These are phyloP conservation scores for Leishmania major DNA, from an alignment of 208 protist species.

Conservation along the genomic window DNA sequence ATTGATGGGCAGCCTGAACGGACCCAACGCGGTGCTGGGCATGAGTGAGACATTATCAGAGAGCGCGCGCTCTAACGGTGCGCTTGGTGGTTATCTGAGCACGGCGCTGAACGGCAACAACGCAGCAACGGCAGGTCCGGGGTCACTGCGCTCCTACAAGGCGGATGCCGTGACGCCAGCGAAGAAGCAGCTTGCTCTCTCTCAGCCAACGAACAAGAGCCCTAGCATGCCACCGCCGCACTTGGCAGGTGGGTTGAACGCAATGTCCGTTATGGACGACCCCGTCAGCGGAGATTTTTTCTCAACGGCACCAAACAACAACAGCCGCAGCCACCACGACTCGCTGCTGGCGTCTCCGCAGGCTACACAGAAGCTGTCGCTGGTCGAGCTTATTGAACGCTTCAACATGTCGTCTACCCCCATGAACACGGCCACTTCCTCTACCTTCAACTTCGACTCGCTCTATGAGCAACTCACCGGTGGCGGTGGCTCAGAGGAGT, in stretches of 20 bases:
- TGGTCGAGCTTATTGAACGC: slow-evolving; percentile 54
- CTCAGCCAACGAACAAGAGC: slow-evolving; percentile 29
- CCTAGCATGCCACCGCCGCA: slow-evolving; percentile 16
- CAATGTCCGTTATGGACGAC: slow-evolving; percentile 13
- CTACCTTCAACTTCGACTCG: slow-evolving; percentile 46
- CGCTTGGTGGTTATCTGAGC: slow-evolving; percentile 24
- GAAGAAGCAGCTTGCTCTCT: slow-evolving; percentile 30
- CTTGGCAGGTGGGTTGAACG: background rate
- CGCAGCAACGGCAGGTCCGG: slow-evolving; percentile 1
- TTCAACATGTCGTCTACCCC: slow-evolving; percentile 34
- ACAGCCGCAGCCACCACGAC: slow-evolving; percentile 24
- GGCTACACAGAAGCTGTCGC: slow-evolving; percentile 35
- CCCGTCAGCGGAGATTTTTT: slow-evolving; percentile 26
- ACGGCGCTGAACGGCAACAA: slow-evolving; percentile 9
- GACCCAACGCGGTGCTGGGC: slow-evolving; percentile 10
- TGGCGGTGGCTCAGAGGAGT: slow-evolving; percentile 31
- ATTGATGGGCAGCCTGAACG: slow-evolving; percentile 29
- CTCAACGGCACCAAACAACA: slow-evolving; percentile 23
- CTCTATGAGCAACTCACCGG: slow-evolving; percentile 54
- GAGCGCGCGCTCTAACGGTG: slow-evolving; percentile 10
- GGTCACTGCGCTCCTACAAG: slow-evolving; percentile 8
- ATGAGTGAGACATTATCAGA: slow-evolving; percentile 20
- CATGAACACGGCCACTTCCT: slow-evolving; percentile 7
- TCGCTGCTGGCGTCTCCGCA: slow-evolving; percentile 55
- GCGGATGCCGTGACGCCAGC: slow-evolving; percentile 28